Conservation (phyloP, 257 asterid species). For the Solanum chilense region DNA sequence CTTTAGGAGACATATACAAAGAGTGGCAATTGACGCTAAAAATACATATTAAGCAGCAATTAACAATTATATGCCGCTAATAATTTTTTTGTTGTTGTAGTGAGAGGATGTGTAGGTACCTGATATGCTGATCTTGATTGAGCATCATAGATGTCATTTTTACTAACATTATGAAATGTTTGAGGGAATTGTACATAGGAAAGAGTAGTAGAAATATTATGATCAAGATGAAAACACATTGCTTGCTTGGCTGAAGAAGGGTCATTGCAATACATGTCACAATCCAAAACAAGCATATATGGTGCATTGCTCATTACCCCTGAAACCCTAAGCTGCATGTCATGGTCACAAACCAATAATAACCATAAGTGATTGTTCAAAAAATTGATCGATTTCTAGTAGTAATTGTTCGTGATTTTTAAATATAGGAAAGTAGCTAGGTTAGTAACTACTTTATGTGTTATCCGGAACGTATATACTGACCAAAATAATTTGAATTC, state of each 20-base stretch:
- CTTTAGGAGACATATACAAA: too few relatives aligned
- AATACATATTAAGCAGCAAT: too few relatives aligned
- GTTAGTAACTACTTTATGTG: background rate
- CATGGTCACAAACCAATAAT: background rate
- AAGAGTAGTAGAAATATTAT: conserved; percentile 23
- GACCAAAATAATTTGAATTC: background rate
- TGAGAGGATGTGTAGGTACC: conserved; percentile 25
- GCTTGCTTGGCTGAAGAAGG: conserved; percentile 66
- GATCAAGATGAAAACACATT: conserved; percentile 63
- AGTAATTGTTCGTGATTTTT: background rate
- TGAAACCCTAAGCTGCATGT: conserved; percentile 48
- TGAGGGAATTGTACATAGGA: conserved; percentile 69
- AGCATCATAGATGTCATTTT: conserved; percentile 71
- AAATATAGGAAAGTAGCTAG: background rate
- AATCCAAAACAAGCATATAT: conserved; percentile 40
- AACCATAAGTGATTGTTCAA: background rate
- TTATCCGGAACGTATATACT: background rate
- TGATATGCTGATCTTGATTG: conserved; percentile 69
- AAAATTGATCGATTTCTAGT: background rate
- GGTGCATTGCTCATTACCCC: conserved; percentile 82
- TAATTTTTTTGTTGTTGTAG: too few relatives aligned
- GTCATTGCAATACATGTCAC: conserved; percentile 65
- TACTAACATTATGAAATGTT: conserved; percentile 60
- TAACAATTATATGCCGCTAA: too few relatives aligned
- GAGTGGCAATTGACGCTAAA: too few relatives aligned